phyloP scores from a whole-genome alignment of 177 flowering plant species.

The Telopea speciosissima region DNA sequence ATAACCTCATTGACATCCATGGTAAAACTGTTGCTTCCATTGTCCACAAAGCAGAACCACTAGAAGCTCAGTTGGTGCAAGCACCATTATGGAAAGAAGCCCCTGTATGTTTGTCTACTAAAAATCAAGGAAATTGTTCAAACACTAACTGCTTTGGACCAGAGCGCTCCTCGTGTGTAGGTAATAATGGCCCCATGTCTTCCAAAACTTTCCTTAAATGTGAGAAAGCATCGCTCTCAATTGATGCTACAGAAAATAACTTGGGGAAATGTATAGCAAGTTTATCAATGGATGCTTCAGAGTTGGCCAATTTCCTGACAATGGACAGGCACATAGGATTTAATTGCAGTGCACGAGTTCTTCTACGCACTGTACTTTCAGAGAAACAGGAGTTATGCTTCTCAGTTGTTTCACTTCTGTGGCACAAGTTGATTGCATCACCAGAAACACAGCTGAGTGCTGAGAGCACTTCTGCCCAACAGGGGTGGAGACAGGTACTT shows the following conservation, averaged over 20 bases:
- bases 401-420: slow-evolving; percentile 88
- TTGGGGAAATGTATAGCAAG: slow-evolving; percentile 49
- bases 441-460: slow-evolving; percentile 82
- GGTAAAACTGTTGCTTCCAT: slow-evolving; percentile 91
- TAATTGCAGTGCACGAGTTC: slow-evolving; percentile 64
- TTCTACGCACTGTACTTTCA: slow-evolving; percentile 64
- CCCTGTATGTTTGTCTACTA: slow-evolving; percentile 28
- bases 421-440: slow-evolving; percentile 83
- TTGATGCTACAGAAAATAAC: slow-evolving; percentile 28
- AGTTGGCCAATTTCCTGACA: slow-evolving; percentile 86
- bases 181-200: slow-evolving; percentile 15
- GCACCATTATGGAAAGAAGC: slow-evolving; percentile 50
- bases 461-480: slow-evolving; percentile 97
- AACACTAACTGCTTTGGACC: slow-evolving; percentile 30
- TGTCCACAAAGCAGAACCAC: slow-evolving; percentile 82
- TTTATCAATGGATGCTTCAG: slow-evolving; percentile 76
- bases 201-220: slow-evolving; percentile 26
- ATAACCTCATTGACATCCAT: slow-evolving; percentile 82
- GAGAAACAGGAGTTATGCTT: slow-evolving; percentile 88
- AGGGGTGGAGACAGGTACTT: slow-evolving; percentile 98
- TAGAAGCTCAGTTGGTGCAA: slow-evolving; percentile 60
- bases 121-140: slow-evolving; percentile 21
- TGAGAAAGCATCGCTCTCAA: slow-evolving; percentile 33
- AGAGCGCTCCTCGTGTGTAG: slow-evolving; percentile 24
- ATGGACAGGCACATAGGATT: slow-evolving; percentile 85